Evolutionary conservation across 768 basidiomycete genomes (phyloP), one percentile per base, ranked within the genome.

Genomic region (Austroboletus festivus): DNA sequence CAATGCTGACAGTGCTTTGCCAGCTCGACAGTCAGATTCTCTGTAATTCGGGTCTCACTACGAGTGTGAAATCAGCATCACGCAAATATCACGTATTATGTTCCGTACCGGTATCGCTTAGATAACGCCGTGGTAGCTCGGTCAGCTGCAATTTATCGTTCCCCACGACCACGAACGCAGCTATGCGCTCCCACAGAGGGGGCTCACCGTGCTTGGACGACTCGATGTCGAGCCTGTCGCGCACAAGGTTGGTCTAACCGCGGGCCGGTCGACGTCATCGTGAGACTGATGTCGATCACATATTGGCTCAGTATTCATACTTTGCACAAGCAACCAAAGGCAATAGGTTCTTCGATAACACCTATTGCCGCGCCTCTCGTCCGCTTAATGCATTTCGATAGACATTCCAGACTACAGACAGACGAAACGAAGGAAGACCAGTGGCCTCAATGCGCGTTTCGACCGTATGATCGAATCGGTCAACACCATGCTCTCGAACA

Each of bases 381-480:
- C n/a, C 35, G 41, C 46, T 53, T 28, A 58, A 20, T 28, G 15
- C 24, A 38, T 44, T 22, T 19, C 23, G 5, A 11, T 42, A 60
- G 57, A 53, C 7, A 23, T 40, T 7, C 31, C 51, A 40, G 48
- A 54, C 5, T 28, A 30, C 30, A 50, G 38, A 21, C 54, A 59
- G 24, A 45, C 59, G n/a, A 86, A 82, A 54, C 76, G 80, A 18
- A 73, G 72, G 21, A 78, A 70, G 55, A 68, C 66, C n/a, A 63
- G 56, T 31, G 75, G 75, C 8, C 65, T 82, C 42, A 88, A 87
- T 54, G 61, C 73, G 28, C 77, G 77, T 33, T 85, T 80, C 55
- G 85, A 88, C 61, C 72, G 72, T 38, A 88, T 89, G 86, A 67
- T 87, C 24, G 73, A 79, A 43, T 72, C 77, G 3, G 79, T 85